Conservation (phyloP, 2,329 filamentous ascomycete species). For the Aspergillus ochraceoroseus region DNA sequence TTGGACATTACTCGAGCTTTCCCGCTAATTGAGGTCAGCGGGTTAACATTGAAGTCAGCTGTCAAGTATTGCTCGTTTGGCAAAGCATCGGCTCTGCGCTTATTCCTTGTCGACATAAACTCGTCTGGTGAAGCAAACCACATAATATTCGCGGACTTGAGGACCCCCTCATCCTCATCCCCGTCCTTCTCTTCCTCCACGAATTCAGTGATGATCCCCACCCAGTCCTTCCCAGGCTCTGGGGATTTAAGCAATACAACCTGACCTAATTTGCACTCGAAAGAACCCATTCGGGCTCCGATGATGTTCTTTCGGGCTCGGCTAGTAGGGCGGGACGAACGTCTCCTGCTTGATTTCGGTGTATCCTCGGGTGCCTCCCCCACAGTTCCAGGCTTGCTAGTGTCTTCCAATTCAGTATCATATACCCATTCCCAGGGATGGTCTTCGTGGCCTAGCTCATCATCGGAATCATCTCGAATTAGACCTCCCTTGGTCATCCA, state of each 20-base stretch:
- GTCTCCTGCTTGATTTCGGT: slow-evolving; percentile 27
- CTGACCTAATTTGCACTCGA: slow-evolving; percentile 77
- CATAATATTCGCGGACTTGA: slow-evolving; percentile 80
- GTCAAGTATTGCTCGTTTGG: slow-evolving; percentile 92
- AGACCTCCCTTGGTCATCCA: slow-evolving; percentile 59
- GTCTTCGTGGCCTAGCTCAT: slow-evolving; percentile 72
- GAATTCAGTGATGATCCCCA: slow-evolving; percentile 82
- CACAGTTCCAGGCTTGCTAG: slow-evolving; percentile 17
- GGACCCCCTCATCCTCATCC: slow-evolving; percentile 45
- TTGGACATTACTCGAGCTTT: slow-evolving; percentile 76
- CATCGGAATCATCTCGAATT: slow-evolving; percentile 74
- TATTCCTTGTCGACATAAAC: slow-evolving; percentile 77
- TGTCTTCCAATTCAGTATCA: slow-evolving; percentile 30
- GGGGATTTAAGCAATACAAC: slow-evolving; percentile 82
- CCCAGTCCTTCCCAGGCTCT: slow-evolving; percentile 82
- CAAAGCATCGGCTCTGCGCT: slow-evolving; percentile 74
- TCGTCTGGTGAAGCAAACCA: slow-evolving; percentile 87
- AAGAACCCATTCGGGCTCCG: slow-evolving; percentile 75
- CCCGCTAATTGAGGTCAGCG: slow-evolving; percentile 82
- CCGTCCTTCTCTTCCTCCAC: slow-evolving; percentile 65
- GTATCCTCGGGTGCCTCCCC: slow-evolving; percentile 20
- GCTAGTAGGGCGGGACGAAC: slow-evolving; percentile 27
- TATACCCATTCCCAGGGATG: slow-evolving; percentile 78
- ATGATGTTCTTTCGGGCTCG: slow-evolving; percentile 54
- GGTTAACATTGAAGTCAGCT: slow-evolving; percentile 78